These are phyloP conservation scores for Coemansia sp. DNA, from an alignment of 192 early-diverging fungal species.

Conservation along the genomic window DNA sequence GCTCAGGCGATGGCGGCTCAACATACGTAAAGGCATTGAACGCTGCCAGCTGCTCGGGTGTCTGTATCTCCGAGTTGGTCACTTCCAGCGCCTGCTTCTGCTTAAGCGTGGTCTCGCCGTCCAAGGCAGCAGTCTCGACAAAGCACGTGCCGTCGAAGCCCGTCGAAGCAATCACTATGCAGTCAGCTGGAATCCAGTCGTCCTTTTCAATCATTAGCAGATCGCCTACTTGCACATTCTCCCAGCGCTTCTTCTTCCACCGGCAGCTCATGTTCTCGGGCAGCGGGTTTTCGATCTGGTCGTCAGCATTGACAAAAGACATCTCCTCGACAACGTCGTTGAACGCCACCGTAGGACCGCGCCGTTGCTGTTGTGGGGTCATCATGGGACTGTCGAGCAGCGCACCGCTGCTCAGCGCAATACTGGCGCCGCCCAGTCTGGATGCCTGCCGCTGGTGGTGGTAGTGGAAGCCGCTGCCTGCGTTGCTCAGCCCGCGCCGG, in stretches of 20 bases:
- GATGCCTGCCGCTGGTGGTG: background rate
- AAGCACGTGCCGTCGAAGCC: conserved; percentile 74
- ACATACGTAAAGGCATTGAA: conserved; percentile 55
- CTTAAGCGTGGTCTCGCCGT: conserved; percentile 90
- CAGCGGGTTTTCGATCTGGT: conserved; percentile 17
- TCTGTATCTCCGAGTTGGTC: conserved; percentile 53
- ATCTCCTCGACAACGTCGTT: conserved; percentile 34
- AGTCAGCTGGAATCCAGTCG: conserved; percentile 79
- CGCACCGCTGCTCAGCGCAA: background rate
- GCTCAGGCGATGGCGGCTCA: conserved; percentile 72
- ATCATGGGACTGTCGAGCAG: no score
- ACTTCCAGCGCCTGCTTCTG: conserved; percentile 67
- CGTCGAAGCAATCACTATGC: conserved; percentile 66
- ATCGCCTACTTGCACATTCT: conserved; percentile 75
- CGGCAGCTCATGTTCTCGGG: conserved; percentile 49
- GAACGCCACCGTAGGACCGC: conserved; percentile 25
- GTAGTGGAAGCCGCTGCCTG: background rate
- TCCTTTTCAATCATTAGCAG: conserved; percentile 70
- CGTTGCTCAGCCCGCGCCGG: no score
- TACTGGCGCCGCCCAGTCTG: background rate
- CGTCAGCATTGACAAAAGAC: conserved; percentile 3
- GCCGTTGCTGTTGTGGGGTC: conserved; percentile 2
- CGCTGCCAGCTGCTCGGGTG: conserved; percentile 46
- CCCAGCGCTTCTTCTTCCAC: conserved; percentile 52
- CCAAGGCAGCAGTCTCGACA: conserved; percentile 82